Conservation (phyloP, 805 yeast genomes). For the Sporopachydermia lactativora region DNA sequence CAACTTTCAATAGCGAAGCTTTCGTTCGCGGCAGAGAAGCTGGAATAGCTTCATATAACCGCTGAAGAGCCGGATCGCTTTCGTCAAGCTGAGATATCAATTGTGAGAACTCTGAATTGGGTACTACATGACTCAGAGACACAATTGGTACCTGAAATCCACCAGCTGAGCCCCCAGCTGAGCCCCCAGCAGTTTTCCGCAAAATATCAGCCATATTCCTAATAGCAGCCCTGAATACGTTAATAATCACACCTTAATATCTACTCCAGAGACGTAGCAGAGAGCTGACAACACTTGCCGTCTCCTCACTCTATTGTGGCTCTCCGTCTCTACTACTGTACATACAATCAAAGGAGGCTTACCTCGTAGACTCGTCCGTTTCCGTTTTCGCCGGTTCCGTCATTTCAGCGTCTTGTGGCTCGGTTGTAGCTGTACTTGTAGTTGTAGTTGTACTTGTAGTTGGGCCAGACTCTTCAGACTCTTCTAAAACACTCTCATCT, state of each 20-base stretch:
- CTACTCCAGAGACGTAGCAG: no score
- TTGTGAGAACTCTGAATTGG: conserved; percentile 18
- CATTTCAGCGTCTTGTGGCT: no score
- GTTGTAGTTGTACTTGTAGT: no score
- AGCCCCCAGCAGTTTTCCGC: no score
- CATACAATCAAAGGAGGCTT: no score
- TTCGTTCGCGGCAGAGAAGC: conserved; percentile 23
- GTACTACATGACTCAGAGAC: conserved; percentile 23
- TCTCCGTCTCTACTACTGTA: no score
- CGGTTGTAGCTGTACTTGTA: no score
- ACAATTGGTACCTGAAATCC: conserved; percentile 16
- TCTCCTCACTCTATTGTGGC: no score
- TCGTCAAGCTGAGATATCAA: conserved; percentile 13
- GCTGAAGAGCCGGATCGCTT: conserved; percentile 8
- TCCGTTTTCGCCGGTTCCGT: no score
- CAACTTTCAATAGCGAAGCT: conserved; percentile 26
- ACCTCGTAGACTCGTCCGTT: neutral
- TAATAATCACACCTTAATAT: no score
- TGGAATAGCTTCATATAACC: conserved; percentile 29
- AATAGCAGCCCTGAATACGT: neutral
- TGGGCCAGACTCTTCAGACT: conserved; percentile 14
- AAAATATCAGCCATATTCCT: neutral
- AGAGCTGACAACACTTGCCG: no score
- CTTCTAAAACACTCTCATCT: conserved; percentile 25
- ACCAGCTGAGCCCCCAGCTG: no score